Evolutionary conservation across 1,139 yeast species (phyloP).

Genomic region (Kodamaea suecica): DNA sequence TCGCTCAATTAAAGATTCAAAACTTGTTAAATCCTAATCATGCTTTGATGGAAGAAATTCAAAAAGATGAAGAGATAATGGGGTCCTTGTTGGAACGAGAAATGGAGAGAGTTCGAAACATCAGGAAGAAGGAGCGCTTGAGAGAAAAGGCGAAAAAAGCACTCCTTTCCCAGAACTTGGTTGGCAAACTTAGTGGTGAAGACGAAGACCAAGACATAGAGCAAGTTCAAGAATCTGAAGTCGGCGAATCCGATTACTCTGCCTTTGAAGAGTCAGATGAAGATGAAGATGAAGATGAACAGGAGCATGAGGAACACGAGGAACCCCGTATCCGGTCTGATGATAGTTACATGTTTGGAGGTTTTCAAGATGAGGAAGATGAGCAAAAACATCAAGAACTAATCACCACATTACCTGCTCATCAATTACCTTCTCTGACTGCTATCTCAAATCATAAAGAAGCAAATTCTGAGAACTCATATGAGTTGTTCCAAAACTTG

Average conservation of each 20-base stretch:
- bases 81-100: constrained; percentile 60
- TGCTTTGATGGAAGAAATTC: constrained; percentile 33
- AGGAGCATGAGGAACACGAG: constrained; percentile 19
- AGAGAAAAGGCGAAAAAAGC: constrained; percentile 38
- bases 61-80: constrained; percentile 43
- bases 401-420: too few species aligned
- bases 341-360: constrained; percentile 40
- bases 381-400: too few species aligned
- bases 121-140: constrained; percentile 49
- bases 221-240: constrained; percentile 20
- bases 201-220: constrained; percentile 14
- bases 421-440: neutral
- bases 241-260: constrained; percentile 15
- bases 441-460: neutral
- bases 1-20: constrained; percentile 31
- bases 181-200: constrained; percentile 17
- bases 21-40: constrained; percentile 28
- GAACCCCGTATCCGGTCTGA: constrained; percentile 17
- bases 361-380: constrained; percentile 15
- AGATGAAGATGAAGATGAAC: constrained; percentile 11
- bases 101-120: constrained; percentile 49
- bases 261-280: constrained; percentile 19
- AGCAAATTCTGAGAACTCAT: constrained; percentile 6
- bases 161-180: too few species aligned
- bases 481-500: constrained; percentile 31